Conservation (phyloP, 192 early-diverging fungal genomes). For the Coemansia sp. region DNA sequence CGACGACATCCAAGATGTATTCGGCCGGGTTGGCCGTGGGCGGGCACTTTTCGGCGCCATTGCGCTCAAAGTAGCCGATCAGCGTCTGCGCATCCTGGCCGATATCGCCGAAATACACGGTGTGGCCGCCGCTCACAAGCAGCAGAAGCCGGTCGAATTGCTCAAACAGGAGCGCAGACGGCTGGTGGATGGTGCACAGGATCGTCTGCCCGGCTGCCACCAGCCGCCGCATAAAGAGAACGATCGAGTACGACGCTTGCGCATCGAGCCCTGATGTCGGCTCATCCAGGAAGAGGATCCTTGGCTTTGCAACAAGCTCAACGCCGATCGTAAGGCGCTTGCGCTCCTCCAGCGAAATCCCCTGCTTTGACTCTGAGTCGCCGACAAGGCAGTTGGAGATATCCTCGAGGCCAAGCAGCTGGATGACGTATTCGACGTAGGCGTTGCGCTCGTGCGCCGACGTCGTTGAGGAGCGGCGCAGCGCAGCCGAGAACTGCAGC, state of each 20-base stretch:
- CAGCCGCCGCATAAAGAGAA: conserved; percentile 58
- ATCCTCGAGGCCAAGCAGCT: conserved; percentile 69
- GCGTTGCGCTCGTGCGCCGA: conserved; percentile 62
- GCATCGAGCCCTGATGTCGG: conserved; percentile 72
- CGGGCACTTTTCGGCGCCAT: conserved; percentile 71
- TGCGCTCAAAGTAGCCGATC: conserved; percentile 75
- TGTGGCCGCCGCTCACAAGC: conserved; percentile 73
- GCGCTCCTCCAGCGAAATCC: conserved; percentile 83
- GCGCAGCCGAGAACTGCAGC: conserved; percentile 63
- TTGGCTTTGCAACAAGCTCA: conserved; percentile 76
- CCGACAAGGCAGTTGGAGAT: conserved; percentile 74
- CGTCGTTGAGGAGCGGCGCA: conserved; percentile 65
- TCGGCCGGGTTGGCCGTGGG: conserved; percentile 79
- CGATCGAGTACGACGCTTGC: conserved; percentile 62
- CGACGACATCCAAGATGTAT: conserved; percentile 82
- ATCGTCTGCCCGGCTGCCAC: conserved; percentile 54
- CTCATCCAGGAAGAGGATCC: conserved; percentile 73
- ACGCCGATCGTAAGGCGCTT: conserved; percentile 81
- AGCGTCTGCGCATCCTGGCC: conserved; percentile 66
- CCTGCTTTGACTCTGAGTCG: conserved; percentile 65
- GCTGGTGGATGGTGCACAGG: conserved; percentile 64
- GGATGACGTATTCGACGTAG: conserved; percentile 75
- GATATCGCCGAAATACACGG: conserved; percentile 83
- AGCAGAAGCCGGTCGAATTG: conserved; percentile 81
- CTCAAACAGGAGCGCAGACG: conserved; percentile 71